Evolutionary conservation across 73 alveolate genomes (phyloP).

Genomic region (Symbiodinium natans): DNA sequence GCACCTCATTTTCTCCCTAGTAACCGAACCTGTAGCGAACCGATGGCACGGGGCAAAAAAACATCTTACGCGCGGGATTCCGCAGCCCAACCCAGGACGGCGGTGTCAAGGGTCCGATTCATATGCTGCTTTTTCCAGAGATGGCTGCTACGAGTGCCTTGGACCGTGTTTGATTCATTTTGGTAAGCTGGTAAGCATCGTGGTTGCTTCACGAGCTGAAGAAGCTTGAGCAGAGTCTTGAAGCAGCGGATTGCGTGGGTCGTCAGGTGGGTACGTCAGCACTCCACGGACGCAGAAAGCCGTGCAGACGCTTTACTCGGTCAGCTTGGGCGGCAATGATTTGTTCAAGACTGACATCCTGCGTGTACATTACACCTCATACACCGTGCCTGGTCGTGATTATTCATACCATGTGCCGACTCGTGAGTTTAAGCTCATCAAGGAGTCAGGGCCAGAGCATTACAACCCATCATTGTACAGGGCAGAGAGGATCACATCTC

Average conservation of each 20-base stretch:
- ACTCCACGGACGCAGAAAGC: constrained; percentile 85
- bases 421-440: constrained; percentile 65
- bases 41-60: no score
- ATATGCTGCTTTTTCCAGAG: constrained; percentile 42
- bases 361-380: constrained; percentile 83
- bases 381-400: constrained; percentile 56
- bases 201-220: no score
- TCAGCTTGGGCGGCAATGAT: constrained; percentile 72
- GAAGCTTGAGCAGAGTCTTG: no score
- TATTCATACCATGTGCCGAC: constrained; percentile 84
- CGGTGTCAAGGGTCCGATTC: constrained; percentile 31
- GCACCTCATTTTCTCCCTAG: background rate
- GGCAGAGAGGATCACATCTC: constrained; percentile 57
- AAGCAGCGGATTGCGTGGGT: no score
- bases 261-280: background rate
- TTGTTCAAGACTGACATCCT: constrained; percentile 50
- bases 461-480: constrained; percentile 63
- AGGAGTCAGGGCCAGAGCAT: constrained; percentile 71
- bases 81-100: background rate
- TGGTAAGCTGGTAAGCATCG: no score
- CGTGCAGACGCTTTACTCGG: constrained; percentile 58
- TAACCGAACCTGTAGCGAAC: no score
- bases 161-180: background rate
- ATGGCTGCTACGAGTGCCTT: background rate
- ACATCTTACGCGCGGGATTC: no score